Evolutionary conservation across 2,329 filamentous ascomycete species (phyloP).

Genomic region (Talaromyces pinophilus): DNA sequence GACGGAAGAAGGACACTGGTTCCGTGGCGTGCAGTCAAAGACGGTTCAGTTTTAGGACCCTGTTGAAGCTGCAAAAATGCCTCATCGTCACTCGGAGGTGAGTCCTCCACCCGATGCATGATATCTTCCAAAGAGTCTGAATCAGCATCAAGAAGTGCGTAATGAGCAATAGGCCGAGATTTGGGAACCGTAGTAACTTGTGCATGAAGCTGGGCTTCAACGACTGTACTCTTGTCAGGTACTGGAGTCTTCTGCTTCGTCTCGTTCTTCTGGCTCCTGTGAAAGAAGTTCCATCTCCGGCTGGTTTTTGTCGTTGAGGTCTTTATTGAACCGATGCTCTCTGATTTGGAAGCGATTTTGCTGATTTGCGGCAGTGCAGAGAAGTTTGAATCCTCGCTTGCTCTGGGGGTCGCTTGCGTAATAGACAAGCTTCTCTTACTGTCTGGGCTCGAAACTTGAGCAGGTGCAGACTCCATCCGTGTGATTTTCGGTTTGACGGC

Average conservation of each 20-base stretch:
- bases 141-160: conserved; percentile 56
- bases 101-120: conserved; percentile 40
- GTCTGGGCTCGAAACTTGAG: conserved; percentile 3
- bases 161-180: conserved; percentile 56
- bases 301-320: conserved; percentile 36
- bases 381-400: conserved; percentile 17
- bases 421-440: not conserved
- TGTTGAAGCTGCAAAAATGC: conserved; percentile 18
- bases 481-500: conserved; percentile 6
- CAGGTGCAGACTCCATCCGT: conserved; percentile 17
- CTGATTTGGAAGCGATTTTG: conserved; percentile 12
- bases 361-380: conserved; percentile 21
- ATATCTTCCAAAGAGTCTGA: conserved; percentile 45
- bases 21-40: conserved; percentile 36
- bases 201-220: conserved; percentile 41
- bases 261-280: conserved; percentile 41
- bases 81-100: conserved; percentile 42
- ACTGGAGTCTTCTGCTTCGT: conserved; percentile 31
- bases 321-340: conserved; percentile 25
- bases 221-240: conserved; percentile 10
- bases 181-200: conserved; percentile 41
- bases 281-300: conserved; percentile 61
- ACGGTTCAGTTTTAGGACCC: conserved; percentile 32
- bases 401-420: not conserved
- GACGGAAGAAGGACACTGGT: conserved; percentile 47